Base-by-base conservation (phyloP, 441 rosid genomes). In the Euphorbia schlechtendalii region DNA sequence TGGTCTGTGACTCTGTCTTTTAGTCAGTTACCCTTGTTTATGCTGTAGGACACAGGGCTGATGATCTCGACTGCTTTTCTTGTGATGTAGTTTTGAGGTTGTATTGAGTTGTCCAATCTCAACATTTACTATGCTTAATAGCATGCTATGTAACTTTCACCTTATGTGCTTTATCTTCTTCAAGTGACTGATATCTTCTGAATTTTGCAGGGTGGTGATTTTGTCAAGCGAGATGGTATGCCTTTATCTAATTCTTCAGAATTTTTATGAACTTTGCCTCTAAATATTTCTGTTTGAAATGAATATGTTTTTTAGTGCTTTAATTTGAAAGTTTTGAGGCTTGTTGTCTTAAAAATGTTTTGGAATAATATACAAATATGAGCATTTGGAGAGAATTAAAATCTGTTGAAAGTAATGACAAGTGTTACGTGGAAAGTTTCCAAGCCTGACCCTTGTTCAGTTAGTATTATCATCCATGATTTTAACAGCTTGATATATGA, bases 31-130 rank as follows among this genome's bases (percentile, higher is more conserved):
- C 86, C 78, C 78, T 83, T 85, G 84, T 88, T 85, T 87, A 90
- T 88, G 84, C 89, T 90, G 97, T 93, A 90, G 95, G 97, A 83
- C 72, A 82, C 97, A 93, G 93, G 96, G 89, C 82, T 83, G 93
- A 88, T 87, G 86, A 78, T 79, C 93, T 82, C 83, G 80, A 82
- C 93, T 93, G 90, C 93, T 84, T 90, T 88, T 87, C 93, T 78
- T 89, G 92, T 92, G 89, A 86, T 87, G 65, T 93, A 84, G 94
- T 87, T 88, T 90, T 93, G 3, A 81, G 90, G 99, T 97, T 90
- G 69, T 85, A 77, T 84, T 61, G 61, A 80, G 91, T 79, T 82
- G 88, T 82, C 71, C 69, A 82, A 78, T 80, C 80, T 83, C 78
- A 77, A 82, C 34, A 32, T 32, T 32, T 32, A 71, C 75, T 74